Percentiles rank a stretch among this genome's conserved stretches.
Evolutionary conservation across 176 grass and related monocot genomes (phyloP).

Genomic region (Cenchrus purpureus): DNA sequence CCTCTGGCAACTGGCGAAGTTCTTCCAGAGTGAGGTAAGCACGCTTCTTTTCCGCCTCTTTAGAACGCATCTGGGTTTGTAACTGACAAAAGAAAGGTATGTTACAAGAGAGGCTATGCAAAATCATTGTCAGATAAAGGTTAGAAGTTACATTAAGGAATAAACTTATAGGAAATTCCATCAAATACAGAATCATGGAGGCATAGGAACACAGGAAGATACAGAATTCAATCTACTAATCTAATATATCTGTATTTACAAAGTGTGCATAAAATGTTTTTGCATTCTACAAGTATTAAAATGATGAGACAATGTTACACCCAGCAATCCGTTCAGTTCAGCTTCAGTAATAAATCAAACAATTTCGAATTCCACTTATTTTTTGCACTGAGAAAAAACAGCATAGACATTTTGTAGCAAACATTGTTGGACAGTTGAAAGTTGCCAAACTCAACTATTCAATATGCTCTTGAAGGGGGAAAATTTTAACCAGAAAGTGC

Average conservation of each 20-base stretch:
- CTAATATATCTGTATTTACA: not conserved
- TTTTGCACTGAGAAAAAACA: not conserved
- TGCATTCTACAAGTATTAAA: not conserved
- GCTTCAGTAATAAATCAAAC: not conserved
- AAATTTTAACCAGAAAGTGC: not conserved
- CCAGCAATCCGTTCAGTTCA: not conserved
- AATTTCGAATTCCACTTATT: not conserved
- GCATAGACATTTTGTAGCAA: not conserved
- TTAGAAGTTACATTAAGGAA: slow-evolving; percentile 10
- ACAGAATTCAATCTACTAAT: slow-evolving; percentile 12
- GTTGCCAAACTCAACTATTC: not conserved
- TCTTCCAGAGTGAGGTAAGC: slow-evolving; percentile 93
- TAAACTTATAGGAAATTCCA: not conserved
- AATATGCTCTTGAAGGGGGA: not conserved
- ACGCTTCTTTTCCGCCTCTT: slow-evolving; percentile 91
- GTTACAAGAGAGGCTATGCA: slow-evolving; percentile 16
- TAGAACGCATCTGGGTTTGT: slow-evolving; percentile 78
- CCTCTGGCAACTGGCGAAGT: slow-evolving; percentile 79
- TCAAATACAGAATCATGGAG: not conserved
- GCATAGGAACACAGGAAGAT: not conserved
- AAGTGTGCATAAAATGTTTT: not conserved
- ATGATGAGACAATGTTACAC: not conserved
- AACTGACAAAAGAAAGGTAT: slow-evolving; percentile 57
- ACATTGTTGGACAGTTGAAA: not conserved
- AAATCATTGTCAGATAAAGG: not conserved